A percentile compares a stretch with the other conserved stretches of the same genome.
Conservation (phyloP, 2,329 filamentous ascomycete genomes). For the Orbilia javanica region DNA sequence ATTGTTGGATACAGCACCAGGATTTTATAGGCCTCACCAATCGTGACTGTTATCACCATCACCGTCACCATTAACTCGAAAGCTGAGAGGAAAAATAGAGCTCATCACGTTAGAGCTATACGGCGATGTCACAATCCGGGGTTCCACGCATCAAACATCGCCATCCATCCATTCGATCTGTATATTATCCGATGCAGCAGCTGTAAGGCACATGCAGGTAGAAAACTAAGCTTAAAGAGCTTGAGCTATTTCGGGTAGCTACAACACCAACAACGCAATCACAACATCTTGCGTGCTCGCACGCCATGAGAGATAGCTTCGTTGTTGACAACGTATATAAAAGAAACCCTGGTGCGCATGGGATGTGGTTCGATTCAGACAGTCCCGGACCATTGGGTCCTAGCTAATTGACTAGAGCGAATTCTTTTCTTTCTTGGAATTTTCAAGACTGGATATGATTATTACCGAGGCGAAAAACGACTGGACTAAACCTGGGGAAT, state of each 20-base stretch:
- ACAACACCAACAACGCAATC: constrained; percentile 28
- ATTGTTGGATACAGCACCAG: not conserved
- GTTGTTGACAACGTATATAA: not conserved
- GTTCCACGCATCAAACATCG: not conserved
- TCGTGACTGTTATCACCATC: too few species aligned
- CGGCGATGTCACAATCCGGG: constrained; percentile 8
- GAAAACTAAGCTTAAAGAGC: constrained; percentile 40
- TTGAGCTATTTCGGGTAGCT: constrained; percentile 40
- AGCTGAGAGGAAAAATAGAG: not conserved
- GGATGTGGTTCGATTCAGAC: not conserved
- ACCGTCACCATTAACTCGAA: too few species aligned
- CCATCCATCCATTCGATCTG: constrained; percentile 1
- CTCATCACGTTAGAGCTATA: constrained; percentile 2
- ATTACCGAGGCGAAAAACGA: not conserved
- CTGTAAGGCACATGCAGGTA: constrained; percentile 7
- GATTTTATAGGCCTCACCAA: not conserved
- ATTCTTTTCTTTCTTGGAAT: constrained; percentile 11
- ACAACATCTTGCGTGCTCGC: constrained; percentile 47
- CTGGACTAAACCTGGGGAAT: not conserved
- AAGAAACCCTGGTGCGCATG: not conserved
- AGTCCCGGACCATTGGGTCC: not conserved
- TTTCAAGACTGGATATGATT: too few species aligned
- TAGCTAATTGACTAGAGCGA: constrained; percentile 14
- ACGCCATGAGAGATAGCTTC: constrained; percentile 23
- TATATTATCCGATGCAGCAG: not conserved